These are phyloP conservation scores for Talaromyces sp. DNA, from an alignment of 2,329 filamentous ascomycete species.

Conservation along the genomic window DNA sequence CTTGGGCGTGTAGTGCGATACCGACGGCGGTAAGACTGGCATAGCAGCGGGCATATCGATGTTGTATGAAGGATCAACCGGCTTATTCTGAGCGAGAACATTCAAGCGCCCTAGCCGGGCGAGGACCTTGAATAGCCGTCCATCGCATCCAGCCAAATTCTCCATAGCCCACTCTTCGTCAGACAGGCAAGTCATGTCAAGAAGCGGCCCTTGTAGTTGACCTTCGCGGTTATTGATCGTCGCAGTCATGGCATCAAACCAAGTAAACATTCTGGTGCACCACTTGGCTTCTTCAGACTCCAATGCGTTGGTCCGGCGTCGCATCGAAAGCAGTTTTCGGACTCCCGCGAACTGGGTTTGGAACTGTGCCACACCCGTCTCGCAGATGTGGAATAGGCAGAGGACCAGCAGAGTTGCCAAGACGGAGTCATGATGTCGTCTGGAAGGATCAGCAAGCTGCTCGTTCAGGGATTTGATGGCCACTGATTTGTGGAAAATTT, in stretches of 20 bases:
- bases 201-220: slow-evolving; percentile 61
- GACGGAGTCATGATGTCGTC: slow-evolving; percentile 77
- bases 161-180: slow-evolving; percentile 70
- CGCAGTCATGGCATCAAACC: slow-evolving; percentile 88
- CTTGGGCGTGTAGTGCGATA: slow-evolving; percentile 30
- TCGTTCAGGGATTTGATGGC: slow-evolving; percentile 79
- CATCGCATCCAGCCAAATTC: slow-evolving; percentile 83
- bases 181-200: slow-evolving; percentile 60
- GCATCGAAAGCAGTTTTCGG: slow-evolving; percentile 78
- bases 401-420: slow-evolving; percentile 81
- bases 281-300: slow-evolving; percentile 65
- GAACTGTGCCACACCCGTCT: slow-evolving; percentile 88
- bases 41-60: slow-evolving; percentile 21
- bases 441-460: slow-evolving; percentile 70
- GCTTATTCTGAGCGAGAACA: slow-evolving; percentile 66
- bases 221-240: slow-evolving; percentile 89
- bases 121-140: slow-evolving; percentile 79
- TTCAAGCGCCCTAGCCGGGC: slow-evolving; percentile 79
- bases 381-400: slow-evolving; percentile 88
- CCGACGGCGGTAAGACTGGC: slow-evolving; percentile 28
- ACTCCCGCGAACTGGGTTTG: slow-evolving; percentile 90
- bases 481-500: slow-evolving; percentile 77
- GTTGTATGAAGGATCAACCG: slow-evolving; percentile 24
- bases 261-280: slow-evolving; percentile 91
- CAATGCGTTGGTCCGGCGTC: slow-evolving; percentile 56